phyloP scores from a whole-genome alignment of 2,329 filamentous ascomycete genomes.

The Pyrenophora teres region DNA sequence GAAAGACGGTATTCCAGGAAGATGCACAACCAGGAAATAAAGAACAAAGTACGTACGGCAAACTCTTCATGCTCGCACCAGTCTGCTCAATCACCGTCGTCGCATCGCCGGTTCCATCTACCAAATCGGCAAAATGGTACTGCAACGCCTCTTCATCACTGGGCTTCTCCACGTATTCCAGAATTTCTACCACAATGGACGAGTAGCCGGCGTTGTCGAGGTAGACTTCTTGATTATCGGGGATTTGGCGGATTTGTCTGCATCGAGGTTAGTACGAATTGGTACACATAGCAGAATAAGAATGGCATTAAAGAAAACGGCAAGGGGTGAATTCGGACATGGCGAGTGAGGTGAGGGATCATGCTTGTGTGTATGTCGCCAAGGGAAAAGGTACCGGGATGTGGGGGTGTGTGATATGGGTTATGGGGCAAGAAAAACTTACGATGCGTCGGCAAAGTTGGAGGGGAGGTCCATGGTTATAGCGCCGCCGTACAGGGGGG shows the following conservation, averaged over 20 bases:
- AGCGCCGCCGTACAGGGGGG: conserved; percentile 73
- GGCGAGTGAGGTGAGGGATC: not conserved
- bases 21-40: not conserved
- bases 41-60: conserved; percentile 42
- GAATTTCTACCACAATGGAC: conserved; percentile 88
- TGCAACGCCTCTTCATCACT: conserved; percentile 69
- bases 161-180: conserved; percentile 74
- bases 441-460: conserved; percentile 76
- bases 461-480: conserved; percentile 70
- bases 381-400: conserved; percentile 3
- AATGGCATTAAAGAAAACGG: too few relatives aligned
- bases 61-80: conserved; percentile 35
- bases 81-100: conserved; percentile 44
- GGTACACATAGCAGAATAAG: not conserved
- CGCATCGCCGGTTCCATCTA: conserved; percentile 43
- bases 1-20: too few relatives aligned
- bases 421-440: conserved; percentile 26
- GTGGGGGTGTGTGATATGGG: conserved; percentile 2
- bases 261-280: conserved; percentile 3
- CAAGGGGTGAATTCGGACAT: not conserved
- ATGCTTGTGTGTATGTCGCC: conserved; percentile 3
- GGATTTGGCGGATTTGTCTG: conserved; percentile 74
- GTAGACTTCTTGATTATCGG: conserved; percentile 90
- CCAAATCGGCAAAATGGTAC: conserved; percentile 56
- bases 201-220: conserved; percentile 83